Evolutionary conservation across 371 early-diverging fungal genomes (phyloP).

Genomic region (Mortierella sp.): DNA sequence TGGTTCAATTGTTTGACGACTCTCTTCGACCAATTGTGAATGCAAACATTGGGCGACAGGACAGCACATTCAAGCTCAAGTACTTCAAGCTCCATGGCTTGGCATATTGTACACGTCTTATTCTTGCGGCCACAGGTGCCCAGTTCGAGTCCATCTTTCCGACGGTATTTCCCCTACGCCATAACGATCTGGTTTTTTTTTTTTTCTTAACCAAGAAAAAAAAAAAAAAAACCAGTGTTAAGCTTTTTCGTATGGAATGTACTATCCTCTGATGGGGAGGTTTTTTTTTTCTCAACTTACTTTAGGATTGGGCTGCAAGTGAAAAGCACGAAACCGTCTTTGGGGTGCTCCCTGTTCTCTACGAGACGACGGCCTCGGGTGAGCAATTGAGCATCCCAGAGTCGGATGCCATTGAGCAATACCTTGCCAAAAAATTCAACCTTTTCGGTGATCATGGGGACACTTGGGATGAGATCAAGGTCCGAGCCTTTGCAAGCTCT

Average conservation of each 20-base stretch:
- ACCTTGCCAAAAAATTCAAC: conserved; percentile 28
- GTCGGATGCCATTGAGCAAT: conserved; percentile 37
- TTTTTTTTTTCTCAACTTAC: neutral
- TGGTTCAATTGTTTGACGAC: conserved; percentile 26
- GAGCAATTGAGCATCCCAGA: conserved; percentile 29
- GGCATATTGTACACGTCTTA: conserved; percentile 17
- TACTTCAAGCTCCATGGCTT: conserved; percentile 38
- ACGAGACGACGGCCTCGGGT: conserved; percentile 32
- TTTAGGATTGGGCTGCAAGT: conserved; percentile 33
- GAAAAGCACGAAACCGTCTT: conserved; percentile 30
- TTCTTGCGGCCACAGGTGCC: conserved; percentile 36
- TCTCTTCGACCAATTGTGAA: conserved; percentile 19
- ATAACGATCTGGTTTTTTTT: neutral
- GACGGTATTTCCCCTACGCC: conserved; percentile 9
- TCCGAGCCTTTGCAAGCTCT: conserved; percentile 27
- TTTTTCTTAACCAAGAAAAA: neutral
- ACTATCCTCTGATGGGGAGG: no score
- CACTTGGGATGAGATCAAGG: conserved; percentile 34
- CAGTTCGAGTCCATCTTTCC: conserved; percentile 35
- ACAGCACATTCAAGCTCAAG: conserved; percentile 34
- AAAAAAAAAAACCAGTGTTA: no score
- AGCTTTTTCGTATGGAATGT: no score
- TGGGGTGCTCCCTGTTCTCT: conserved; percentile 34
- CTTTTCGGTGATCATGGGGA: conserved; percentile 13
- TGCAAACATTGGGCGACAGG: conserved; percentile 15